Conservation (phyloP, 106 monocot species). For the Dioscorea alata region DNA sequence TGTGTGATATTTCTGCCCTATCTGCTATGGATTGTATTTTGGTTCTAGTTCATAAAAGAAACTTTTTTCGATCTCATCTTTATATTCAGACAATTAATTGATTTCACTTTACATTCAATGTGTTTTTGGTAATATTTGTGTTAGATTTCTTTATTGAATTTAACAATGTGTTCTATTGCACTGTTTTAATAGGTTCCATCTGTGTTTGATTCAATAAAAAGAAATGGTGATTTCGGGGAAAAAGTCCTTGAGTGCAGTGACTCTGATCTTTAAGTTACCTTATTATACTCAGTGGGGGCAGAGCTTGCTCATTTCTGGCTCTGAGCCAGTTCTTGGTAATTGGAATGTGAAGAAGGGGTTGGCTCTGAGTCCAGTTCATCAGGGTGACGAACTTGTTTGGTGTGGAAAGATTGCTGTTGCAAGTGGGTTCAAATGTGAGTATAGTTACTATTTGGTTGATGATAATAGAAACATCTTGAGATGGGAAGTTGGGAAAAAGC, state of each 20-base stretch:
- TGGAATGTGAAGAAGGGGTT: slow-evolving; percentile 75
- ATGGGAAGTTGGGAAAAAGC: slow-evolving; percentile 63
- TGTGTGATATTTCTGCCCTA: too few relatives aligned
- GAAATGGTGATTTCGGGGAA: slow-evolving; percentile 40
- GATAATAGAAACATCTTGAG: slow-evolving; percentile 68
- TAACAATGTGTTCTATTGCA: background rate
- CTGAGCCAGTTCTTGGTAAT: slow-evolving; percentile 54
- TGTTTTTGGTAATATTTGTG: too few relatives aligned
- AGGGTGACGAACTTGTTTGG: slow-evolving; percentile 78
- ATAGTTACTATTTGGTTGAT: slow-evolving; percentile 80
- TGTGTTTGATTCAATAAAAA: background rate
- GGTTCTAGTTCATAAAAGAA: too few relatives aligned
- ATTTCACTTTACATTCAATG: too few relatives aligned
- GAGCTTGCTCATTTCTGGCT: slow-evolving; percentile 68
- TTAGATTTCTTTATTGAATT: too few relatives aligned
- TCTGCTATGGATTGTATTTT: too few relatives aligned
- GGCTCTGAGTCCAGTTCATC: slow-evolving; percentile 55
- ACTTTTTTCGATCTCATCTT: too few relatives aligned
- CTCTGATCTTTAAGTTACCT: slow-evolving; percentile 63
- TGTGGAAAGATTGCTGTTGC: slow-evolving; percentile 48
- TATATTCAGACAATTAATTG: too few relatives aligned
- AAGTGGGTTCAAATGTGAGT: slow-evolving; percentile 59
- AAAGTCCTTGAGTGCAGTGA: slow-evolving; percentile 39
- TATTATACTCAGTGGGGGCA: slow-evolving; percentile 93
- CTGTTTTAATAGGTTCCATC: slow-evolving; percentile 3